phyloP scores from a whole-genome alignment of 306 rosid genomes.

The Quercus berberidifolia region DNA sequence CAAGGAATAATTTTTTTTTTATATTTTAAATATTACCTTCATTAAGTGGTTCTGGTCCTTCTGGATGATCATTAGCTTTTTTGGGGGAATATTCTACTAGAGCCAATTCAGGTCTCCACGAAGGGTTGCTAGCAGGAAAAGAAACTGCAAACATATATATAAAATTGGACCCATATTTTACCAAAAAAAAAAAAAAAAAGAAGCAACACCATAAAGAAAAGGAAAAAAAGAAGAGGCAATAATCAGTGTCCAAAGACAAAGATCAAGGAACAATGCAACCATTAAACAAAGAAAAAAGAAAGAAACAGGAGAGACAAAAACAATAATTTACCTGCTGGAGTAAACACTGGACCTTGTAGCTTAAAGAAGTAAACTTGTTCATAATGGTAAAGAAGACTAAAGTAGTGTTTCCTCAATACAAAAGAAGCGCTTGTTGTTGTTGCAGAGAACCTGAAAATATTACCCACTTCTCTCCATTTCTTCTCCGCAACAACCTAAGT shows the following conservation, averaged over 20 bases:
- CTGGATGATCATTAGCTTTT: conserved; percentile 22
- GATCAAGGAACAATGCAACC: not conserved
- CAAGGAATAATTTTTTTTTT: not conserved
- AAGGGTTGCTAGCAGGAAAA: conserved; percentile 46
- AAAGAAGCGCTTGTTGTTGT: conserved; percentile 94
- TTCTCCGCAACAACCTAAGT: conserved; percentile 86
- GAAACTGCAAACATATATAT: conserved; percentile 30
- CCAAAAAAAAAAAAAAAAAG: not conserved
- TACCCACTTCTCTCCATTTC: conserved; percentile 99
- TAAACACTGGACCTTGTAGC: conserved; percentile 54
- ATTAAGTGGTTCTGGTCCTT: conserved; percentile 11
- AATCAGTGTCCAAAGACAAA: not conserved
- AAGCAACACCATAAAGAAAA: not conserved
- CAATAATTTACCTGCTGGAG: conserved; percentile 47
- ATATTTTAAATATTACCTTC: conserved; percentile 38
- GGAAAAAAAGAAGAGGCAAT: not conserved
- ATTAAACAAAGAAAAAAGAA: not conserved
- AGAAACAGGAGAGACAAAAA: not conserved
- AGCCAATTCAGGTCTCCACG: conserved; percentile 65
- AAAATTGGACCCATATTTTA: too few relatives aligned
- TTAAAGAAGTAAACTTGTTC: conserved; percentile 83
- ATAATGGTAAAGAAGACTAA: conserved; percentile 73
- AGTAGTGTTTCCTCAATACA: conserved; percentile 82
- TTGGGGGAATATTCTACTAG: conserved; percentile 70
- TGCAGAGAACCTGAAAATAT: conserved; percentile 70